Evolutionary conservation across 2,329 filamentous ascomycete genomes (phyloP).

Genomic region (Aureobasidium subglaciale): DNA sequence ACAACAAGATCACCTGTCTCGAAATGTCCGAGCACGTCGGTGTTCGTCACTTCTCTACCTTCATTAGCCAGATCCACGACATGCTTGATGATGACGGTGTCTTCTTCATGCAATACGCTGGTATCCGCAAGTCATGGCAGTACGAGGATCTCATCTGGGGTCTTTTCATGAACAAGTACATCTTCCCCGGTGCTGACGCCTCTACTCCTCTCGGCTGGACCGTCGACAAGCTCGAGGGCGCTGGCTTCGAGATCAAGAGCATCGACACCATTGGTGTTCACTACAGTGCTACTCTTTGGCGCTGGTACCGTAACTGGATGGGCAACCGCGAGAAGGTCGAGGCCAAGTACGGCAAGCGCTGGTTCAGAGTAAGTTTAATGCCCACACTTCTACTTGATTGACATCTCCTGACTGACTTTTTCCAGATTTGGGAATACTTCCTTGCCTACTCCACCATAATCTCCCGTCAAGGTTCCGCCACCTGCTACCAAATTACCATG

Average conservation of each 20-base stretch:
- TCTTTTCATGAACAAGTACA: slow-evolving; percentile 99
- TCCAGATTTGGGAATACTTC: slow-evolving; percentile 84
- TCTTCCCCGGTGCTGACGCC: slow-evolving; percentile 95
- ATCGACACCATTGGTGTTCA: slow-evolving; percentile 93
- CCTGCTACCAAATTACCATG: slow-evolving; percentile 78
- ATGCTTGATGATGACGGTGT: slow-evolving; percentile 96
- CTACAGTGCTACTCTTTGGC: slow-evolving; percentile 94
- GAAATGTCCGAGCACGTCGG: slow-evolving; percentile 99
- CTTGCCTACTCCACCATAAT: slow-evolving; percentile 77
- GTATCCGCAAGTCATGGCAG: slow-evolving; percentile 90
- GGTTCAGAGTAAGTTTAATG: slow-evolving; percentile 72
- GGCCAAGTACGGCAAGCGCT: slow-evolving; percentile 89
- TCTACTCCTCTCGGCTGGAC: slow-evolving; percentile 88
- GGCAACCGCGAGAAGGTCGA: slow-evolving; percentile 86
- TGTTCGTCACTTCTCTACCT: slow-evolving; percentile 75
- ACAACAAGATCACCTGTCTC: slow-evolving; percentile 93
- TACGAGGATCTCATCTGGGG: slow-evolving; percentile 98
- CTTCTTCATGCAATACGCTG: slow-evolving; percentile 93
- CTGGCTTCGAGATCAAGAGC: slow-evolving; percentile 84
- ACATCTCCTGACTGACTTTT: background rate
- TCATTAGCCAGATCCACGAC: slow-evolving; percentile 80
- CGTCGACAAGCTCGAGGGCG: slow-evolving; percentile 74
- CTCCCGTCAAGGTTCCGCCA: slow-evolving; percentile 75
- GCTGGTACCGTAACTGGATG: slow-evolving; percentile 98
- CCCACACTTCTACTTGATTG: too few species aligned